Base-by-base conservation (phyloP, 306 rosid genomes). In the Alnus rubra region DNA sequence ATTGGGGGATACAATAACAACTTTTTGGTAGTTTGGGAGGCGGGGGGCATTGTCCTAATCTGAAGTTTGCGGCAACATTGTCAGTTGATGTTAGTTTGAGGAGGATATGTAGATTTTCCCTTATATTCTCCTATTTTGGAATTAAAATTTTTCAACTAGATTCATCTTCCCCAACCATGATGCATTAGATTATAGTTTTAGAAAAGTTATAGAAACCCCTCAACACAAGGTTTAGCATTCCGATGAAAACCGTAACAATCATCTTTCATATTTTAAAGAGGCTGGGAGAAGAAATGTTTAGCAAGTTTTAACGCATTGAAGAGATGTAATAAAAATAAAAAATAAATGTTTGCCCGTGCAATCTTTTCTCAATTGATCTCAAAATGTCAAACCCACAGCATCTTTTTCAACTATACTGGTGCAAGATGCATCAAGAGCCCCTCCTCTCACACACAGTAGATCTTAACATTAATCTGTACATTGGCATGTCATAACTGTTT, bases 361-460 rank as follows among this genome's bases (percentile, higher is more conserved):
- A 63, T 33, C 69, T 63, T 33, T 63, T 33, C 3, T 14, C 45
- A 33, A 63, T 63, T 63, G 33, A 15, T 63, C 8, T 63, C 42
- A 3, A 30, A 35, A 2, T 1, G 9, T 63, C 45, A 63, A 31
- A 30, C 45, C 69, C 45, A 63, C 12, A 33, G 45, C 0, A 30
- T 31, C 5, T 14, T 63, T 63, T 63, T 63, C 69, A 30, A 63
- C 42, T 33, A 63, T 63, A 6, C 45, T 33, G 69, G 45, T 33
- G 45, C 69, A 33, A 23, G 69, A 35, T 33, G 69, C 69, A 33
- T 63, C 69, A 33, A 63, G 18, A 63, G 69, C 69, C 19, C 69
- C 69, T 33, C 47, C 16, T 63, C 69, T 23, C 47, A 5, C 45
- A 13, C 47, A 9, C 42, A 63, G 31, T 14, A 63, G 19, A 35